phyloP scores from a whole-genome alignment of 176 grass and related monocot species.

The Aegilops speltoides region DNA sequence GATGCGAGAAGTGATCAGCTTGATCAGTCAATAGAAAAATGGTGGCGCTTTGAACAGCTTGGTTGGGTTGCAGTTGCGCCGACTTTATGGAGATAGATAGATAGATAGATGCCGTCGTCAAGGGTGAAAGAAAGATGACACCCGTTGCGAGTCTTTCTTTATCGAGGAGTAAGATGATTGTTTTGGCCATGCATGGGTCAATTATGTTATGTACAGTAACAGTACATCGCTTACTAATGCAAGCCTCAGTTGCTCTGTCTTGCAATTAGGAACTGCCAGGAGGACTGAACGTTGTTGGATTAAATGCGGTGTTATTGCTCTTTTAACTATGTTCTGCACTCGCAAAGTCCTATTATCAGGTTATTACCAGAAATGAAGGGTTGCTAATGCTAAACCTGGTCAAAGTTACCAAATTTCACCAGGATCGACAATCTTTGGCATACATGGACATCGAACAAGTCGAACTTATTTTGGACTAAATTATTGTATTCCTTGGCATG shows the following conservation, averaged over 20 bases:
- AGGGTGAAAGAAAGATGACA: constrained; percentile 6
- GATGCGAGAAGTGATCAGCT: constrained; percentile 31
- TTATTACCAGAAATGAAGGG: neutral
- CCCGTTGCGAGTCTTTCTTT: constrained; percentile 18
- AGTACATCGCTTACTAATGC: neutral
- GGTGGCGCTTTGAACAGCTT: neutral
- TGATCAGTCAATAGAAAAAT: constrained; percentile 26
- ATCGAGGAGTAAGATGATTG: neutral
- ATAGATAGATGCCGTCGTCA: neutral
- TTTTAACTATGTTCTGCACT: no score
- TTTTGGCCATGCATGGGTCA: neutral
- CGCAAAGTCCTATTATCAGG: neutral
- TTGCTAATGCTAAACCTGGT: neutral
- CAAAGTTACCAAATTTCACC: neutral
- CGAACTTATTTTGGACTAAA: neutral
- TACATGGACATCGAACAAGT: neutral
- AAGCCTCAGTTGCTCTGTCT: neutral
- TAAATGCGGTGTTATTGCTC: no score
- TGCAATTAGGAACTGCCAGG: neutral
- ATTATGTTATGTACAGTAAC: neutral
- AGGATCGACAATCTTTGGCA: neutral
- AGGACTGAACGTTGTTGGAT: no score
- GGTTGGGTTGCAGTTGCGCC: neutral
- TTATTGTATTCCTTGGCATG: constrained; percentile 4
- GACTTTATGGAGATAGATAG: neutral